Evolutionary conservation across 164 flowering plant genomes (phyloP).

Genomic region (Nelumbo lutea): DNA sequence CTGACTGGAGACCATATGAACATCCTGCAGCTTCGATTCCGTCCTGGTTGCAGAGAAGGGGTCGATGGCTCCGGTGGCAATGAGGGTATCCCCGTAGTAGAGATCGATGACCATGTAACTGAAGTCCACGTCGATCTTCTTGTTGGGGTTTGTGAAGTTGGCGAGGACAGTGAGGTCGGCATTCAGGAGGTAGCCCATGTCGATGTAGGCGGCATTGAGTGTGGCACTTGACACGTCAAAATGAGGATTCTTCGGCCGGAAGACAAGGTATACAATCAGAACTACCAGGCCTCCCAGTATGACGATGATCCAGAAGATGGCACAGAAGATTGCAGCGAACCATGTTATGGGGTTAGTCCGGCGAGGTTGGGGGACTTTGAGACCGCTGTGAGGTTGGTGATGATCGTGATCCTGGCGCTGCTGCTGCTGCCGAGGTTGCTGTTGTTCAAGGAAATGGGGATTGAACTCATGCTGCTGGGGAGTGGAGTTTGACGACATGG

Average conservation of each 20-base stretch:
- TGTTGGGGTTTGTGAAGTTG: slow-evolving; percentile 76
- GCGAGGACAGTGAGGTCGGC: slow-evolving; percentile 56
- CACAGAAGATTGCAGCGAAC: slow-evolving; percentile 50
- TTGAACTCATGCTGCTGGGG: slow-evolving; percentile 32
- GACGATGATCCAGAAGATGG: slow-evolving; percentile 47
- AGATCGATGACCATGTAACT: slow-evolving; percentile 40
- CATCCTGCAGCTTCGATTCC: slow-evolving; percentile 24
- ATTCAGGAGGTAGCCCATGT: slow-evolving; percentile 63
- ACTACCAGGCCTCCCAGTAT: slow-evolving; percentile 55
- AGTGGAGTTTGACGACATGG: background rate
- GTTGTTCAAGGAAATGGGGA: slow-evolving; percentile 35
- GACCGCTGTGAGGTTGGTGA: background rate
- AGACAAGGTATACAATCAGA: slow-evolving; percentile 60
- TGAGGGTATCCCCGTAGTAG: slow-evolving; percentile 38
- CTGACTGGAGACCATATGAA: slow-evolving; percentile 60
- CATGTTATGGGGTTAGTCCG: slow-evolving; percentile 36
- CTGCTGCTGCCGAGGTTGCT: background rate
- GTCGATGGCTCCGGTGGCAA: slow-evolving; percentile 44
- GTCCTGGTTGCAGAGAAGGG: slow-evolving; percentile 39
- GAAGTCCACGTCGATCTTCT: slow-evolving; percentile 57
- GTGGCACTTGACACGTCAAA: slow-evolving; percentile 52
- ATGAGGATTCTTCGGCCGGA: slow-evolving; percentile 53
- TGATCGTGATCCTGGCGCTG: no score
- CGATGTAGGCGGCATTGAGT: slow-evolving; percentile 73
- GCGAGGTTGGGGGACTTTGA: slow-evolving; percentile 13